Conservation (phyloP, 1,284 basidiomycete species). For the Cystobasidium slooffiae region DNA sequence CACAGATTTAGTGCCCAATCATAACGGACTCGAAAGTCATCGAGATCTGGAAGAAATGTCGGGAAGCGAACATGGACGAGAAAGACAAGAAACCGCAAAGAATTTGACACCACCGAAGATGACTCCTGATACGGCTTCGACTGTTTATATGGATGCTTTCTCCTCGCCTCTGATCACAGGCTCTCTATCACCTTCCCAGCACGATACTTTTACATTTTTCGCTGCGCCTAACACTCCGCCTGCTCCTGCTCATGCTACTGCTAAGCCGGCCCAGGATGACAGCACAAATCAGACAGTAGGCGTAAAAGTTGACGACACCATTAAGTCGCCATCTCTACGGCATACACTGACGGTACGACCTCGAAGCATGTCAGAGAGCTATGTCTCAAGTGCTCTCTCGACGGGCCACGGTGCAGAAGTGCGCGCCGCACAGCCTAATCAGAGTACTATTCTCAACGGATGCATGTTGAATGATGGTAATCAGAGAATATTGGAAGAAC, state of each 20-base stretch:
- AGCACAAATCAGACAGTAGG: background rate
- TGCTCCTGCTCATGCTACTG: background rate
- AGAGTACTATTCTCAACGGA: background rate
- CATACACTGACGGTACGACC: constrained; percentile 23
- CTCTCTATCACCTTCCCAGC: background rate
- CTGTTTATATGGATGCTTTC: constrained; percentile 22
- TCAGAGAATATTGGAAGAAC: too few species aligned
- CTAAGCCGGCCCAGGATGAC: background rate
- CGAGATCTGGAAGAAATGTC: too few species aligned
- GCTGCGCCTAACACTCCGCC: background rate
- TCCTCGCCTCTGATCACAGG: constrained; percentile 8
- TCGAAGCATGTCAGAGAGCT: constrained; percentile 36
- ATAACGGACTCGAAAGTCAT: too few species aligned
- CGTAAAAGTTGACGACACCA: background rate
- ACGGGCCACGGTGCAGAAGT: background rate
- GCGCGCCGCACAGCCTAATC: background rate
- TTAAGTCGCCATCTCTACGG: background rate
- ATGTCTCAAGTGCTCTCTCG: background rate
- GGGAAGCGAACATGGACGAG: too few species aligned
- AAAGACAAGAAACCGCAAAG: background rate
- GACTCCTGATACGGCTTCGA: constrained; percentile 18
- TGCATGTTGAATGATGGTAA: too few species aligned
- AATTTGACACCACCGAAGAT: background rate
- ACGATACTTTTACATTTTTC: background rate
- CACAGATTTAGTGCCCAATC: background rate